Percentiles rank a stretch among this genome's conserved stretches.
Conservation (phyloP, 225 moss, liverwort and hornwort genomes). For the Marchantia polymorpha region DNA sequence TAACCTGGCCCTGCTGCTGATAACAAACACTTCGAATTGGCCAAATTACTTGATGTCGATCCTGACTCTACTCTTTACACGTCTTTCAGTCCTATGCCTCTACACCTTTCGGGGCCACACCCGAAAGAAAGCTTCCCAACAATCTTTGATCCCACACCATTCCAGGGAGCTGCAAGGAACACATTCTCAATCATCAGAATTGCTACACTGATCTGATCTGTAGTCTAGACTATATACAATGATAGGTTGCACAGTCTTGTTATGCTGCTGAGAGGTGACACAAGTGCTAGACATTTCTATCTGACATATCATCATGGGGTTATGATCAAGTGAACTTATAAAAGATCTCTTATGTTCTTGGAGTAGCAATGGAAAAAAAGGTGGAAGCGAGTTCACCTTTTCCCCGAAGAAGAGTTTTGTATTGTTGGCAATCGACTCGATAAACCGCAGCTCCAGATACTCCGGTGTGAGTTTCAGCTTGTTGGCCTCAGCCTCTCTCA, state of each 20-base stretch:
- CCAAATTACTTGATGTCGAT: background rate
- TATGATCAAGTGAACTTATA: background rate
- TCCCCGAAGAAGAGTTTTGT: conserved; percentile 96
- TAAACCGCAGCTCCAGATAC: conserved; percentile 83
- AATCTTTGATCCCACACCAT: conserved; percentile 92
- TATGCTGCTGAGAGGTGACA: background rate
- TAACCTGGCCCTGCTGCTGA: background rate
- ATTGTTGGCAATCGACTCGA: conserved; percentile 89
- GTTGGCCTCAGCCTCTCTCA: conserved; percentile 91
- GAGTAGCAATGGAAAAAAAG: background rate
- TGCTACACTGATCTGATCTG: background rate
- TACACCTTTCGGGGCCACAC: background rate
- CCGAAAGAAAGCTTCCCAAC: conserved; percentile 63
- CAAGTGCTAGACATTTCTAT: no score
- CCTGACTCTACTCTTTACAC: background rate
- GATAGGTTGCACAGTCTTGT: background rate
- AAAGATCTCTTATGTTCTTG: background rate
- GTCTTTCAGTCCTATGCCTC: background rate
- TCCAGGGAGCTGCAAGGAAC: conserved; percentile 69
- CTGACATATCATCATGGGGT: no score
- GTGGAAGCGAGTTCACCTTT: conserved; percentile 47
- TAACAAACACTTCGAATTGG: background rate
- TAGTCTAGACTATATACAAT: background rate
- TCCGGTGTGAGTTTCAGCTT: conserved; percentile 90
- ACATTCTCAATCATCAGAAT: conserved; percentile 6